These are phyloP conservation scores for Piloderma croceum DNA, from an alignment of 768 basidiomycete genomes.

Conservation along the genomic window DNA sequence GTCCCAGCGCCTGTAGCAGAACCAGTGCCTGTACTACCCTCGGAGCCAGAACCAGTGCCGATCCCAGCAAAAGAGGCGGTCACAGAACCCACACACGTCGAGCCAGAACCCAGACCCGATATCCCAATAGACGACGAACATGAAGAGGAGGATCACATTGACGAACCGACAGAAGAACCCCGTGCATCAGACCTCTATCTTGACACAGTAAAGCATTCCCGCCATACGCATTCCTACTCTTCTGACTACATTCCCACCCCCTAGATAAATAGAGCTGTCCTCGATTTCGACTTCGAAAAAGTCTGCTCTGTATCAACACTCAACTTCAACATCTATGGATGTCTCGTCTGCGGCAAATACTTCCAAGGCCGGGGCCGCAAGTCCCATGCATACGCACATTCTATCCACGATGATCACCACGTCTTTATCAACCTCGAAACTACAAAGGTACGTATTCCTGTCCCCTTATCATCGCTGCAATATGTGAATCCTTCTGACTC, in stretches of 20 bases:
- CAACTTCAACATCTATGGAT: slow-evolving; percentile 97
- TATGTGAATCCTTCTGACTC: slow-evolving; percentile 15
- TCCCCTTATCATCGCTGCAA: slow-evolving; percentile 8
- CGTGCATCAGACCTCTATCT: slow-evolving; percentile 85
- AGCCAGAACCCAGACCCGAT: too few species aligned
- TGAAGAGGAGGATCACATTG: slow-evolving; percentile 11
- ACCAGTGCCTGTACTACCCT: too few species aligned
- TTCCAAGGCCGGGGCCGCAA: slow-evolving; percentile 94
- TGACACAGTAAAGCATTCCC: slow-evolving; percentile 66
- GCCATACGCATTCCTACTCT: slow-evolving; percentile 4
- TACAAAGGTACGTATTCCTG: slow-evolving; percentile 61
- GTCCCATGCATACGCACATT: slow-evolving; percentile 94
- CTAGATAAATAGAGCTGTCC: slow-evolving; percentile 87
- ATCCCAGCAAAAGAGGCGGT: slow-evolving; percentile 66
- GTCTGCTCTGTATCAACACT: slow-evolving; percentile 94
- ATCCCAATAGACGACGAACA: slow-evolving; percentile 19
- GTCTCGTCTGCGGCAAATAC: slow-evolving; percentile 97
- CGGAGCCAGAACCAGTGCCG: slow-evolving; percentile 48
- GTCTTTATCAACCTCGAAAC: slow-evolving; percentile 96
- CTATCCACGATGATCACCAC: slow-evolving; percentile 96
- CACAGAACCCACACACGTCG: slow-evolving; percentile 59
- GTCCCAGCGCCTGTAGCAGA: neutral
- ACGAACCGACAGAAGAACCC: slow-evolving; percentile 23
- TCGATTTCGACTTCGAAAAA: slow-evolving; percentile 99
- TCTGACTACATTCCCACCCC: too few species aligned